Base-by-base conservation (phyloP, 805 yeast species). In the Candida hungchunana region DNA sequence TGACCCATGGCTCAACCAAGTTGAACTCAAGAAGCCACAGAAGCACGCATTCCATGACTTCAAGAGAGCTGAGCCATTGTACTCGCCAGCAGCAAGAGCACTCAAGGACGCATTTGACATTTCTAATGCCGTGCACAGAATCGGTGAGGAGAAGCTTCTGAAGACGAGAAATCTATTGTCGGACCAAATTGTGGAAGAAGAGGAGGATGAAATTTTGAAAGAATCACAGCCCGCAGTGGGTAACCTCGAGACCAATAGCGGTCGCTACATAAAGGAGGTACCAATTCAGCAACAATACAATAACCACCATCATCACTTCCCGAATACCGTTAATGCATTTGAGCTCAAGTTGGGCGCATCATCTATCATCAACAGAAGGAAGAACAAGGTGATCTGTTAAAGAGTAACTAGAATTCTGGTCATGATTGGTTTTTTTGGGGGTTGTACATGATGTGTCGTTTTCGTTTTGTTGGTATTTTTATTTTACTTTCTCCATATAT, bases 51-150 rank as follows among this genome's bases (percentile, higher is more conserved):
- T 36, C 30, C 40, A 29, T 6, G 53, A 55, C 27, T 51, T 48
- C 39, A 48, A 47, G 36, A 40, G 51, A 44, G 20, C 55, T 20
- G 42, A 53, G 40, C 43, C 58, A 37, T 35, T 47, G 48, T 77
- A 74, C 51, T 74, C 82, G 3, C 88, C 88, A 5, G 87, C 85
- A 3, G 87, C 88, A 1, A 82, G 79, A 32, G 86, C 87, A 0
- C 70, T 86, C 60, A 77, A 85, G 46, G 95, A 86, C 50, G 94
- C 89, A 10, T 86, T 86, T 58, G 95, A 86, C 51, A 77, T 86
- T 7, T 79, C 88, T 19, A 82, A 86, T 33, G 94, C 95, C 6
- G 87, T 86, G 13, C 90, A 85, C 54, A 77, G 95, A 50, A 47
- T 47, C 18, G 59, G 58, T 1, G 58, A 52, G 27, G 53, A 50